Conservation (phyloP, 495 filamentous ascomycete genomes). For the Annulohypoxylon moriforme region DNA sequence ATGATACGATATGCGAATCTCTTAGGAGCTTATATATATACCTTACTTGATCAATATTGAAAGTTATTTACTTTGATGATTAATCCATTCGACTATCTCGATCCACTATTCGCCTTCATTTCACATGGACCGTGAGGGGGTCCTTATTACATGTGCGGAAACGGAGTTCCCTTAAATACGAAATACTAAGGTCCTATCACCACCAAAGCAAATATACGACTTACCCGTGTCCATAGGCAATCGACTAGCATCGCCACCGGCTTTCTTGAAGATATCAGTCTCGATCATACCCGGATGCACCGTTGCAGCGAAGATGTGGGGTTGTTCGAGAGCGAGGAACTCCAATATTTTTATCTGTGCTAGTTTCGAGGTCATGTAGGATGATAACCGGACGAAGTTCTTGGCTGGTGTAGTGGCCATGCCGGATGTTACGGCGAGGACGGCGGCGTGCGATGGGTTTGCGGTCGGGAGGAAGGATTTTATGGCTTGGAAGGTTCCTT, state of each 20-base stretch:
- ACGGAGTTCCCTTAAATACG: not conserved
- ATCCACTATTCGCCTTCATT: no score
- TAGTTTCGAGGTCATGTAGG: not conserved
- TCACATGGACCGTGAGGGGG: no score
- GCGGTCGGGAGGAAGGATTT: not conserved
- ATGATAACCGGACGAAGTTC: not conserved
- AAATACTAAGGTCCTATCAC: no score
- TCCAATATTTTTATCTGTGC: not conserved
- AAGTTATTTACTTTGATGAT: not conserved
- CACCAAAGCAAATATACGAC: not conserved
- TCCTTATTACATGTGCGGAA: not conserved
- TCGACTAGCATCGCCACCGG: not conserved
- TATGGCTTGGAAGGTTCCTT: not conserved
- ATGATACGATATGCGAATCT: not conserved
- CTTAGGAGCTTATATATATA: not conserved
- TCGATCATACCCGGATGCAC: not conserved
- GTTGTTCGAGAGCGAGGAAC: not conserved
- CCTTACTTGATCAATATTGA: not conserved
- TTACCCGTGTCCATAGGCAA: not conserved
- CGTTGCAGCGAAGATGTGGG: not conserved
- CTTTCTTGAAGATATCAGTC: not conserved
- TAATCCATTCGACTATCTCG: not conserved
- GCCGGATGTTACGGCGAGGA: not conserved
- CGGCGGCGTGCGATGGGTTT: not conserved
- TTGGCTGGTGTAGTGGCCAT: not conserved